Conservation (phyloP, 306 rosid genomes). For the Prunus mongolica region DNA sequence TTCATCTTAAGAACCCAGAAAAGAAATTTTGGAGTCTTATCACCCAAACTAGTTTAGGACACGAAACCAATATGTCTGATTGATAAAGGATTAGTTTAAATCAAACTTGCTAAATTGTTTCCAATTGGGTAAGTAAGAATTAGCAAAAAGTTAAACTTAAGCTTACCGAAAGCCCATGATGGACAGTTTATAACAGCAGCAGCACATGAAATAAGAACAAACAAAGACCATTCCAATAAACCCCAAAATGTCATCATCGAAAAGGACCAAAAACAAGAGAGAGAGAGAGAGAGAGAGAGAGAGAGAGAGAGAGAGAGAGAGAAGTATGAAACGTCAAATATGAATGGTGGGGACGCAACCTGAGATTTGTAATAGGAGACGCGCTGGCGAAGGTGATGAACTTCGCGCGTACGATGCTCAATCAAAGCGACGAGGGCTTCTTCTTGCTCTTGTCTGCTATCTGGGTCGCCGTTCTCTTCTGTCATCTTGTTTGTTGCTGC, state of each 20-base stretch:
- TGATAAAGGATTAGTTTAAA: not conserved
- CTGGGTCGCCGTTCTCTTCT: conserved; percentile 2
- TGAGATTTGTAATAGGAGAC: conserved; percentile 61
- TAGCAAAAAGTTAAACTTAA: not conserved
- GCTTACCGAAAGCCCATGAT: not conserved
- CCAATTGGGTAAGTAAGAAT: not conserved
- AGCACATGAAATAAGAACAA: not conserved
- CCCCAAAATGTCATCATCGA: not conserved
- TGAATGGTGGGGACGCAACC: conserved; percentile 32
- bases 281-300: not conserved
- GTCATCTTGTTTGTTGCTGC: not conserved
- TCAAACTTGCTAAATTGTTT: not conserved
- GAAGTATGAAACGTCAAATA: too few relatives aligned
- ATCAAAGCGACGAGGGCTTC: conserved; percentile 79
- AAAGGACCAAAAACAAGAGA: not conserved
- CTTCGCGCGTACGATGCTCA: conserved; percentile 81
- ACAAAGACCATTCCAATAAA: not conserved
- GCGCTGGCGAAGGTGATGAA: conserved; percentile 53
- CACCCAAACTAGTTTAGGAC: not conserved
- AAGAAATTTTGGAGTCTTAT: not conserved
- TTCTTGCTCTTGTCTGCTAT: conserved; percentile 52
- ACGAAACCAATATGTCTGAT: not conserved
- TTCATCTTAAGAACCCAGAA: not conserved
- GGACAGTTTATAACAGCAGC: not conserved
- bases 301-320: not conserved